These are phyloP conservation scores for Cutaneotrichosporon spelunceum DNA, from an alignment of 1,284 basidiomycete species.

Conservation along the genomic window DNA sequence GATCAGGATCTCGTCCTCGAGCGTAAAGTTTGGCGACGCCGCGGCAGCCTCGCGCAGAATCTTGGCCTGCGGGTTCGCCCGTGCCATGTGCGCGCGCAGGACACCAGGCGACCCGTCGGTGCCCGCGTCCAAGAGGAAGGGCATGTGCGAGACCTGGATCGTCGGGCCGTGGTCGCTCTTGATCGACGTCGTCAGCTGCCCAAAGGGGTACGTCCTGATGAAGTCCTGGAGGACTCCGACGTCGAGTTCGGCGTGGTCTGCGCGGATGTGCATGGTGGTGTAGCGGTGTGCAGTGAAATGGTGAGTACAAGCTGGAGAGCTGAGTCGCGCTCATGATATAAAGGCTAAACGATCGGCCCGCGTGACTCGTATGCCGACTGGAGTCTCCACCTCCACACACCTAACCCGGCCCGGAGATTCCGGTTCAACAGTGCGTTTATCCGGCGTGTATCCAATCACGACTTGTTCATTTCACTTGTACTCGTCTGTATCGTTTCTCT, in stretches of 20 bases:
- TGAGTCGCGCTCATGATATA: not conserved
- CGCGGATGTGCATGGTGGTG: conserved; percentile 52
- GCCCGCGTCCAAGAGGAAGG: conserved; percentile 49
- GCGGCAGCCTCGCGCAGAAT: conserved; percentile 30
- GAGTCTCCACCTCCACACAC: not conserved
- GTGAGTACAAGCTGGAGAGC: not conserved
- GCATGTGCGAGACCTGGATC: conserved; percentile 54
- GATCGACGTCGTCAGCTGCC: conserved; percentile 53
- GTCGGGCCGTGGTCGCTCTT: conserved; percentile 34
- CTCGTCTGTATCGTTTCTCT: not conserved
- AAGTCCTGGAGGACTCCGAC: conserved; percentile 48
- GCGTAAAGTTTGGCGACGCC: conserved; percentile 1
- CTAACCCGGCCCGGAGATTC: not conserved
- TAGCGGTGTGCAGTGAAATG: not conserved
- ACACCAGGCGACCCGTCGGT: conserved; percentile 17
- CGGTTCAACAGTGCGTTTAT: not conserved
- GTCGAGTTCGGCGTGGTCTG: conserved; percentile 52
- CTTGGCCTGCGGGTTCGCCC: conserved; percentile 49
- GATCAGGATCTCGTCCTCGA: conserved; percentile 45
- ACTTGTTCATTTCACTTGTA: not conserved
- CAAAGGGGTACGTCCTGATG: conserved; percentile 52
- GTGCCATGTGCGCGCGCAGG: conserved; percentile 48
- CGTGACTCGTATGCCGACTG: not conserved
- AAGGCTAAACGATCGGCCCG: not conserved
- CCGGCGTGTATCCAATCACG: not conserved